Conservation (phyloP, 1,284 basidiomycete species). For the Hypsizygus ulmarius region DNA sequence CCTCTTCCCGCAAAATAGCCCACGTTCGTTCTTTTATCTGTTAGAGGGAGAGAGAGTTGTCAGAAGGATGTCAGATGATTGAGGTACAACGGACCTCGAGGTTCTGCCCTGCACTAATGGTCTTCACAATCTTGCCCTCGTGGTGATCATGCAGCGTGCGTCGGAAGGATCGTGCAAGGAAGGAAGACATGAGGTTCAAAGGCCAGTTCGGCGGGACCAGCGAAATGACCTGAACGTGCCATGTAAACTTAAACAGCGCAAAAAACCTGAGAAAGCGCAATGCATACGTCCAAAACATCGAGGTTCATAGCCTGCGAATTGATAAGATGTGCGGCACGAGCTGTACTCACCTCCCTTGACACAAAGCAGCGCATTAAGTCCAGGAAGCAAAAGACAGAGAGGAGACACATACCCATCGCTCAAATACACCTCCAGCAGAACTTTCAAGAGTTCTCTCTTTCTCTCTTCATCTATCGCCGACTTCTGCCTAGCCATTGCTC, state of each 20-base stretch:
- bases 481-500: slow-evolving; percentile 29
- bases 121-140: slow-evolving; percentile 72
- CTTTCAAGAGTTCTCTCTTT: slow-evolving; percentile 61
- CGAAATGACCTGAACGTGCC: slow-evolving; percentile 54
- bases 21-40: slow-evolving; percentile 55
- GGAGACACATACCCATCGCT: slow-evolving; percentile 53
- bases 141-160: slow-evolving; percentile 69
- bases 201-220: slow-evolving; percentile 77
- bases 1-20: slow-evolving; percentile 56
- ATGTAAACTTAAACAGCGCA: slow-evolving; percentile 4
- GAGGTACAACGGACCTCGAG: slow-evolving; percentile 41
- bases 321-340: slow-evolving; percentile 64
- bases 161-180: slow-evolving; percentile 76
- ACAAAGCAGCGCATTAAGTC: slow-evolving; percentile 7
- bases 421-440: slow-evolving; percentile 81
- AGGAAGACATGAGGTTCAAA: slow-evolving; percentile 66
- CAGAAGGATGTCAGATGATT: slow-evolving; percentile 5
- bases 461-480: slow-evolving; percentile 44
- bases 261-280: slow-evolving; percentile 3
- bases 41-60: slow-evolving; percentile 1
- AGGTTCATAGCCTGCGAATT: slow-evolving; percentile 79
- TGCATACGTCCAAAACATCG: slow-evolving; percentile 70
- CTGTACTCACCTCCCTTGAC: slow-evolving; percentile 43
- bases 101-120: slow-evolving; percentile 69
- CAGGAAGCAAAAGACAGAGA: slow-evolving; percentile 1